Percentiles rank a stretch among this genome's conserved stretches.
Conservation (phyloP, 768 basidiomycete species). For the Pilatotrama ljubarskyi region DNA sequence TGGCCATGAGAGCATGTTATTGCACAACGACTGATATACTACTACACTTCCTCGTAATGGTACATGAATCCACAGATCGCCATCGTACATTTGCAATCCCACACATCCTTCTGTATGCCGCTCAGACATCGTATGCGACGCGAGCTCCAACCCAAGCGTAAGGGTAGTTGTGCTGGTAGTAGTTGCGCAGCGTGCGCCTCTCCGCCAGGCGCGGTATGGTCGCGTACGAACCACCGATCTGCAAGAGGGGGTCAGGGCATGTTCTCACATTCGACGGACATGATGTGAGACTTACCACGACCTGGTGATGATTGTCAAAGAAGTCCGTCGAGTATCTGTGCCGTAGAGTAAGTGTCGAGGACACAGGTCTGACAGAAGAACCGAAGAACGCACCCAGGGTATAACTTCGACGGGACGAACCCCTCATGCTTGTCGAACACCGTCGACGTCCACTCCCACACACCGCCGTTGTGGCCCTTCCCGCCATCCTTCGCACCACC, state of each 20-base stretch:
- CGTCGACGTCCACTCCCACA: constrained; percentile 98
- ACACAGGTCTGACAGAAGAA: not conserved
- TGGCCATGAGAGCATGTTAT: too few relatives aligned
- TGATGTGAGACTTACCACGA: constrained; percentile 65
- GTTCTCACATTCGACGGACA: not conserved
- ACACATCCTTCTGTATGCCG: not conserved
- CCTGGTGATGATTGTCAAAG: constrained; percentile 82
- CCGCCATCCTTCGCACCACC: constrained; percentile 52
- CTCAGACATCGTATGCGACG: constrained; percentile 52
- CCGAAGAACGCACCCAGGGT: constrained; percentile 68
- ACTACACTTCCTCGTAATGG: too few relatives aligned
- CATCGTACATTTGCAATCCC: not conserved
- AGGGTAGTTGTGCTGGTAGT: constrained; percentile 89
- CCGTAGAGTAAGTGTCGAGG: not conserved
- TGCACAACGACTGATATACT: too few relatives aligned
- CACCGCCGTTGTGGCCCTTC: constrained; percentile 86
- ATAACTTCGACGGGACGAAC: constrained; percentile 71
- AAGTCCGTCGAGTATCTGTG: constrained; percentile 82
- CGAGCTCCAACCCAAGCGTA: constrained; percentile 86
- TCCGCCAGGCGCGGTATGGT: constrained; percentile 83
- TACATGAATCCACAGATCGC: not conserved
- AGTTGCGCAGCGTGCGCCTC: constrained; percentile 80
- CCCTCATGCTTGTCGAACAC: constrained; percentile 70
- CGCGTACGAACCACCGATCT: constrained; percentile 91
- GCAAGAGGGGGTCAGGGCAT: constrained; percentile 12